phyloP scores from a whole-genome alignment of 2,329 filamentous ascomycete species.

The Rutstroemia sp. region DNA sequence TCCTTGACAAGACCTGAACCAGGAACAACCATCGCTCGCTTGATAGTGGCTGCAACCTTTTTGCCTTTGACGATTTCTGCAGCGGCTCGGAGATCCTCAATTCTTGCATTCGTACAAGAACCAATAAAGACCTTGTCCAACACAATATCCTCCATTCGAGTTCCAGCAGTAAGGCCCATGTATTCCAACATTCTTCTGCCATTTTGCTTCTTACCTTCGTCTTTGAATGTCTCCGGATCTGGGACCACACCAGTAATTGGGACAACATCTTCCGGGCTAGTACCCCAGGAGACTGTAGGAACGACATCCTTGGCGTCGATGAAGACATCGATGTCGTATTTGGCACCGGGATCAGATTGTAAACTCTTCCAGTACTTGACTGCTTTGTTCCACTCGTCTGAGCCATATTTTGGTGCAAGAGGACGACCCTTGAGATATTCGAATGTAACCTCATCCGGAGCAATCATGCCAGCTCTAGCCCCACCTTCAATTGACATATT shows the following conservation, averaged over 20 bases:
- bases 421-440: conserved; percentile 91
- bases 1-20: conserved; percentile 92
- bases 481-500: conserved; percentile 99
- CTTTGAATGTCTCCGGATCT: conserved; percentile 77
- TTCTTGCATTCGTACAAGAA: conserved; percentile 94
- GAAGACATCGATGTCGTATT: conserved; percentile 82
- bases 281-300: conserved; percentile 94
- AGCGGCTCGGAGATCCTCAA: conserved; percentile 88
- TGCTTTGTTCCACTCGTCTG: conserved; percentile 84
- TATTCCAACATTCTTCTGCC: conserved; percentile 84
- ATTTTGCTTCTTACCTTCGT: conserved; percentile 70
- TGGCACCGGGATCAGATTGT: conserved; percentile 78
- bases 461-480: conserved; percentile 93
- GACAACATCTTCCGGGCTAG: conserved; percentile 92
- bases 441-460: conserved; percentile 88
- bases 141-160: conserved; percentile 82
- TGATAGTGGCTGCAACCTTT: conserved; percentile 81
- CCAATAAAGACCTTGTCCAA: conserved; percentile 98
- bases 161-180: conserved; percentile 86
- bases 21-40: conserved; percentile 91
- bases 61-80: conserved; percentile 80
- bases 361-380: conserved; percentile 81
- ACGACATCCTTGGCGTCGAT: conserved; percentile 90
- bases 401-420: conserved; percentile 72
- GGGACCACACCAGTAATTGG: conserved; percentile 89